Conservation (phyloP, 768 basidiomycete species). For the Daedaleopsis nitida region DNA sequence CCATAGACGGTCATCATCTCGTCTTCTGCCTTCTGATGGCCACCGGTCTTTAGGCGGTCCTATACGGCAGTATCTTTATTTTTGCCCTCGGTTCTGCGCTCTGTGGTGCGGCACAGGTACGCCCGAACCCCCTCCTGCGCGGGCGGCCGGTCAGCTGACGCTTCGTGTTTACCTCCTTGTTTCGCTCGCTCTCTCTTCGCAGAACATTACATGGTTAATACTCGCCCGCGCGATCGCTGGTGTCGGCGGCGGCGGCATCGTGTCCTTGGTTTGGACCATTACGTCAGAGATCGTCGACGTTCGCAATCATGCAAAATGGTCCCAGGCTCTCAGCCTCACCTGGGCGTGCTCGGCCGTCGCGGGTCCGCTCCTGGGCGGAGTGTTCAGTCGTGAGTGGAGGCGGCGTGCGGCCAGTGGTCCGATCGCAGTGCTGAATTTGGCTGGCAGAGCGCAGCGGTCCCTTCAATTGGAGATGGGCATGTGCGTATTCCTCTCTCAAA, state of each 20-base stretch:
- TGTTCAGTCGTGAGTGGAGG: conserved; percentile 67
- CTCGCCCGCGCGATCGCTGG: conserved; percentile 67
- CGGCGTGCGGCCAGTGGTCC: neutral
- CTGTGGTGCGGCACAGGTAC: conserved; percentile 74
- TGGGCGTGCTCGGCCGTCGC: conserved; percentile 87
- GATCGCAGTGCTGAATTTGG: neutral
- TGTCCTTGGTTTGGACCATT: conserved; percentile 83
- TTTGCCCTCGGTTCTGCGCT: conserved; percentile 81
- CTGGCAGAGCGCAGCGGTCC: conserved; percentile 20
- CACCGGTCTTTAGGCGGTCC: conserved; percentile 49
- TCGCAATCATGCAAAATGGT: conserved; percentile 75
- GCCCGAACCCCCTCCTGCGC: conserved; percentile 13
- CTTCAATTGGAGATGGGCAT: conserved; percentile 83
- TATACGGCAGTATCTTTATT: conserved; percentile 72
- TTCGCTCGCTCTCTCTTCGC: neutral
- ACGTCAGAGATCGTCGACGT: conserved; percentile 83
- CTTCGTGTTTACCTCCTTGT: neutral
- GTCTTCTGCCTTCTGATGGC: conserved; percentile 7
- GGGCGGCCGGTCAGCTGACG: conserved; percentile 19
- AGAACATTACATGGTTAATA: conserved; percentile 68
- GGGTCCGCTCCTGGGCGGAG: conserved; percentile 79
- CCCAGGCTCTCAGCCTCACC: conserved; percentile 80
- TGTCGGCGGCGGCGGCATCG: conserved; percentile 86
- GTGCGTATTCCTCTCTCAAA: conserved; percentile 47
- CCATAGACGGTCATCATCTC: conserved; percentile 6